Evolutionary conservation across 129 eudicot species (phyloP), one percentile per base, ranked within the genome.

Genomic region (Flaveria bidentis): DNA sequence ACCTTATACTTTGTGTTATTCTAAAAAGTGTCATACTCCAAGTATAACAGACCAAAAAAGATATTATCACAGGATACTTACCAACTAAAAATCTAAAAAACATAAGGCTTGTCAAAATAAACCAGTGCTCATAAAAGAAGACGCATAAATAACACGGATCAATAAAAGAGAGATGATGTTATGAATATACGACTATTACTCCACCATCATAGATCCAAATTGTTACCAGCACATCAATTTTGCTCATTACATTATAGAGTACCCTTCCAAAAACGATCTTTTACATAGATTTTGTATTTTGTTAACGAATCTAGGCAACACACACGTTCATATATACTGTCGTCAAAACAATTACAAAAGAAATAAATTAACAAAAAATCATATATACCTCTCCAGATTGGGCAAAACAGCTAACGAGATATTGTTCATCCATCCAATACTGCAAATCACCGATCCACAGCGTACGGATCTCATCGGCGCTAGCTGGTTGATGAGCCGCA

Each of bases 391-490:
- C 97, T 72, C 96, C 96, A 53, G 96, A 46, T 25, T 82, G 82
- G 8, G 85, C 88, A 53, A 95, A 95, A 75, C 90, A 89, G 76
- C 30, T 63, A 50, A 72, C 66, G 20, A 95, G 75, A 69, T 91
- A 95, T 76, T 80, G 76, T 80, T 95, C 99, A 18, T 95, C 99
- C 99, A 95, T 95, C 92, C 96, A 95, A 73, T 79, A 80, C 87
- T 95, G 99, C 18, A 95, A 93, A 89, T 95, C 96, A 39, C 99
- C 99, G 84, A 95, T 95, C 99, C 99, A 95, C 0, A 95, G 86
- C 8, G 96, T 87, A 17, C 94, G 86, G 72, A 91, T 86, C 85
- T 90, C 99, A 47, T 89, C 96, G 1, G 82, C 84, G 47, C 76
- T 72, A 16, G 84, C 78, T 1, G 88, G 90, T 78, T 83, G 90